phyloP scores from a whole-genome alignment of 441 rosid genomes.

The Pelargonium cotyledonis region DNA sequence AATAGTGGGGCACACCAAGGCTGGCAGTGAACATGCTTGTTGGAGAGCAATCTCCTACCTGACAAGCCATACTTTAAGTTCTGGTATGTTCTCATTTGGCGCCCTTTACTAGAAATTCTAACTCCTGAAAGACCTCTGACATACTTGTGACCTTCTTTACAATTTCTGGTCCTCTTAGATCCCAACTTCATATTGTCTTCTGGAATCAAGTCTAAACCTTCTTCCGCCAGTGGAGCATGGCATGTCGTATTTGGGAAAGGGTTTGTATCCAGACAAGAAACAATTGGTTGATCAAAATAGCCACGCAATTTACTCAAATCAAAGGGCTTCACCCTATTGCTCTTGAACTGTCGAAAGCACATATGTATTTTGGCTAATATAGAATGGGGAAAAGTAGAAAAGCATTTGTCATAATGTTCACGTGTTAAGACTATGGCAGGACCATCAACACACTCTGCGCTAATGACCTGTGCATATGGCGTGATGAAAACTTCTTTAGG shows the following conservation, averaged over 20 bases:
- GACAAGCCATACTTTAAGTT: constrained; percentile 42
- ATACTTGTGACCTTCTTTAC: constrained; percentile 33
- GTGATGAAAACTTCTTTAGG: constrained; percentile 96
- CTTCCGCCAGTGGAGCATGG: constrained; percentile 43
- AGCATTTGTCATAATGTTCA: constrained; percentile 69
- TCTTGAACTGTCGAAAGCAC: constrained; percentile 81
- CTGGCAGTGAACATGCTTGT: constrained; percentile 40
- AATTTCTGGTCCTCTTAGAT: constrained; percentile 52
- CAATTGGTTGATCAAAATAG: constrained; percentile 69
- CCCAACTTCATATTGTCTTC: constrained; percentile 48
- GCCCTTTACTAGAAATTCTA: constrained; percentile 22
- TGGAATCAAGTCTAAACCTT: constrained; percentile 41
- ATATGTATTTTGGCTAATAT: constrained; percentile 53
- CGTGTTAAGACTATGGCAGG: constrained; percentile 72
- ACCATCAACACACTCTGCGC: constrained; percentile 95
- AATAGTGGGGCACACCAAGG: constrained; percentile 33
- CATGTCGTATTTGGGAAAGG: constrained; percentile 30
- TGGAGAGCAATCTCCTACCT: constrained; percentile 45
- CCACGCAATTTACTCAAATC: constrained; percentile 82
- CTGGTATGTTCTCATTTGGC: constrained; percentile 32
- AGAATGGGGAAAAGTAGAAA: constrained; percentile 53
- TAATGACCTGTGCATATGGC: constrained; percentile 78
- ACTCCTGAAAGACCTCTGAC: constrained; percentile 31
- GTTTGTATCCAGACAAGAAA: constrained; percentile 55
- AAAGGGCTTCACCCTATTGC: constrained; percentile 70